Base-by-base conservation (phyloP, 495 filamentous ascomycete genomes). In the Cudoniella acicularis region DNA sequence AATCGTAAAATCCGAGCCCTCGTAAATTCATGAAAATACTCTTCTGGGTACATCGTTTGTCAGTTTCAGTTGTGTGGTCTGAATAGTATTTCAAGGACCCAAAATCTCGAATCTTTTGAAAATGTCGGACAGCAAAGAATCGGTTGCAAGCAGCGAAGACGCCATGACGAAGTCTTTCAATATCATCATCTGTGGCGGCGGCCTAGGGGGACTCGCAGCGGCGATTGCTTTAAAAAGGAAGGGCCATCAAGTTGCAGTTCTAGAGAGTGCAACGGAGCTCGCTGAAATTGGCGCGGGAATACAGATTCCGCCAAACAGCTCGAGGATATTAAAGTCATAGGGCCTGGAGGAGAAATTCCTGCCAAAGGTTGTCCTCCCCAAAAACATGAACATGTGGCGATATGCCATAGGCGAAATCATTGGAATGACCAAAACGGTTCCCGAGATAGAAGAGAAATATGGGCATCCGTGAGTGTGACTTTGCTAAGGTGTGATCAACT, bases 141-240 rank as follows among this genome's bases (percentile, higher is more conserved):
- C n/a, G n/a, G n/a, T n/a, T n/a, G n/a, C n/a, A n/a, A n/a, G n/a
- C n/a, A n/a, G n/a, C n/a, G n/a, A n/a, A n/a, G n/a, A n/a, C n/a
- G n/a, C n/a, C 21, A 56, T 56, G 53, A 24, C 6, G n/a, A 56
- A 48, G 25, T 17, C 25, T 11, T 46, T 48, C 53, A 27, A 46
- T 66, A 69, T 79, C 21, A 74, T 85, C 25, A 78, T 89, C 3
- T 72, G 86, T 23, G 86, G 86, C 13, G 86, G 83, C 8, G 86
- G 86, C 20, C 77, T 90, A 20, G 79, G 80, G 42, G 87, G 87
- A 10, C 77, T 90, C 36, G 79, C 78, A 6, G 78, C 85, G 0
- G 85, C 86, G 3, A 85, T 89, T 59, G 75, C 81, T 16, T 71
- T 78, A 56, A 74, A 77, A 6, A 72, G 81, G 13, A 72, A 78